Base-by-base conservation (phyloP, 352 stramenopile species). In the Thalassiosira mediterranea region DNA sequence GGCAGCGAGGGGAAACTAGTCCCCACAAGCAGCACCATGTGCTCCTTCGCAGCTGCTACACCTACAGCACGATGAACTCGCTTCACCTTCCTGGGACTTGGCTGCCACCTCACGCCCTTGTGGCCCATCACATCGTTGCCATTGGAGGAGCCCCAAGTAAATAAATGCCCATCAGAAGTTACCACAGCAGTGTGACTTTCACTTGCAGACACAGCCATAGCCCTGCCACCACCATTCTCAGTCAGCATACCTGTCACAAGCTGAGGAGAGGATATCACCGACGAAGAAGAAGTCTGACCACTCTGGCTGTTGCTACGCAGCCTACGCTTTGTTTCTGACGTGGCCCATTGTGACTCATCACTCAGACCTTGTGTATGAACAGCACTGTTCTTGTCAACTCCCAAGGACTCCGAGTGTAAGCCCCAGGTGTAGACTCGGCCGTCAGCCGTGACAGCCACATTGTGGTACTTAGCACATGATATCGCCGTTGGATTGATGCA, bases 361-460 rank as follows among this genome's bases (percentile, higher is more conserved):
- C 31, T 65, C 5, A 10, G 44, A 8, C 44, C 34, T 67, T 47
- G 28, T 58, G 29, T 28, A 21, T 4, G 10, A 8, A 17, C 1
- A 4, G 46, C 4, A 73, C 21, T 62, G 21, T 23, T 7, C 34
- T 72, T 74, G 21, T 81, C 59, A 15, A 74, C 69, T 3, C 79
- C 81, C 15, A 92, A 64, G 21, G 76, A 82, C 49, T 92, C 88
- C 13, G 79, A 71, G 48, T 86, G 84, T 17, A 91, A 48, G 5
- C 88, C 88, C 84, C 84, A 93, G 0, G 84, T 90, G 49, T 87
- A 93, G 5, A 92, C 84, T 42, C 75, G 28, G 7, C 88, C 88
- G 70, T 92, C 84, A 4, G 54, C 68, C 1, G 82, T 89, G 19
- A 91, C 83, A 13, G 76, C 86, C 3, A 82, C 80, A 71, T 84